Evolutionary conservation across 768 basidiomycete genomes (phyloP).

Genomic region (Hortiboletus flavorubellus): DNA sequence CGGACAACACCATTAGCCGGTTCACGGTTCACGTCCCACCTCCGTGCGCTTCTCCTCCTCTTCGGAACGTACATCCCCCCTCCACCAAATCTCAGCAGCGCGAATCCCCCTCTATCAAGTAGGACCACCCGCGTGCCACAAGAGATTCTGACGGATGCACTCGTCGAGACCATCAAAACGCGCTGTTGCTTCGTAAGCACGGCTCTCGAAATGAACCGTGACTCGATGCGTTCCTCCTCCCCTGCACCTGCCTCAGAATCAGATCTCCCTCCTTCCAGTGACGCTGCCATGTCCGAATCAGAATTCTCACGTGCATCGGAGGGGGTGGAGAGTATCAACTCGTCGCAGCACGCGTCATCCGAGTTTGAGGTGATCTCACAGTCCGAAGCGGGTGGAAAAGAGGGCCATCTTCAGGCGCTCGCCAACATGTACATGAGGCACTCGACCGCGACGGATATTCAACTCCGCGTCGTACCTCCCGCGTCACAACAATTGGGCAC

Average conservation of each 20-base stretch:
- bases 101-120: conserved; percentile 59
- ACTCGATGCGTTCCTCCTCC: conserved; percentile 33
- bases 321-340: conserved; percentile 45
- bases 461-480: conserved; percentile 67
- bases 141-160: conserved; percentile 71
- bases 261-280: conserved; percentile 47
- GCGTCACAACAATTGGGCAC: conserved; percentile 63
- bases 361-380: conserved; percentile 55
- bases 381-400: conserved; percentile 20
- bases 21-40: conserved; percentile 70
- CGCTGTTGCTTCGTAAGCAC: conserved; percentile 86
- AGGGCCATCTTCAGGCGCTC: conserved; percentile 51
- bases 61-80: conserved; percentile 87
- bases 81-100: conserved; percentile 62
- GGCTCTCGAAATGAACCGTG: conserved; percentile 40
- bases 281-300: conserved; percentile 63
- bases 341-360: conserved; percentile 47
- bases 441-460: conserved; percentile 74
- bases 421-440: conserved; percentile 69
- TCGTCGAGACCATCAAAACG: conserved; percentile 90
- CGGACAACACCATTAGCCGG: conserved; percentile 88
- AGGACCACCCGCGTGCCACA: conserved; percentile 68
- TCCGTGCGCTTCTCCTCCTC: conserved; percentile 75
- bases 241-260: conserved; percentile 33
- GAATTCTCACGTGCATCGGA: conserved; percentile 56